phyloP scores from a whole-genome alignment of 768 basidiomycete species.

The Hysterangium stoloniferum region DNA sequence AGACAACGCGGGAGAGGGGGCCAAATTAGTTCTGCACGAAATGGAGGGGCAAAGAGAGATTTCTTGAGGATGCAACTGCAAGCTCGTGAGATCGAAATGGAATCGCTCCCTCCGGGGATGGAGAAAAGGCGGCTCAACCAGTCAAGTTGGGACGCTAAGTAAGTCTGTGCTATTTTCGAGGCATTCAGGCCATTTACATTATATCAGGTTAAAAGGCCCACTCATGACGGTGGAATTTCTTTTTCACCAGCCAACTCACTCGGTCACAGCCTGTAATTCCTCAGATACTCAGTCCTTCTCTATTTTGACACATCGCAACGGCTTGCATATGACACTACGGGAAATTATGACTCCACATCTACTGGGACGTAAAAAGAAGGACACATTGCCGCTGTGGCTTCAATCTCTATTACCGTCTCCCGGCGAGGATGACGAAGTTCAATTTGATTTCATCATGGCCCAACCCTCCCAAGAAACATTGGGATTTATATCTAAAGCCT shows the following conservation, averaged over 20 bases:
- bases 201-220: constrained; percentile 53
- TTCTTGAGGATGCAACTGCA: constrained; percentile 62
- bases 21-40: constrained; percentile 22
- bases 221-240: constrained; percentile 68
- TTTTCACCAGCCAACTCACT: constrained; percentile 47
- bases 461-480: constrained; percentile 14
- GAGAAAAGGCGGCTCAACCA: constrained; percentile 68
- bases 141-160: constrained; percentile 81
- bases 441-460: constrained; percentile 54
- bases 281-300: constrained; percentile 33
- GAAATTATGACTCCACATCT: constrained; percentile 41
- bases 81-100: constrained; percentile 60
- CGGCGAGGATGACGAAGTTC: constrained; percentile 44
- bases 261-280: constrained; percentile 31
- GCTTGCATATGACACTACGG: constrained; percentile 41
- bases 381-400: constrained; percentile 46
- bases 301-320: constrained; percentile 60
- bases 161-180: constrained; percentile 21
- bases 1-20: constrained; percentile 22
- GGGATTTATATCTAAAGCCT: constrained; percentile 23
- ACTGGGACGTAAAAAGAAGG: constrained; percentile 37
- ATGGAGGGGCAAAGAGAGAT: constrained; percentile 45
- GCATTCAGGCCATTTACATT: constrained; percentile 9
- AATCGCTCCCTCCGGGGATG: constrained; percentile 78
- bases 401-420: constrained; percentile 38